A percentile compares a stretch with the other conserved stretches of the same genome.
Conservation (phyloP, 176 grass and related monocot species). For the Tuctoria greenei region DNA sequence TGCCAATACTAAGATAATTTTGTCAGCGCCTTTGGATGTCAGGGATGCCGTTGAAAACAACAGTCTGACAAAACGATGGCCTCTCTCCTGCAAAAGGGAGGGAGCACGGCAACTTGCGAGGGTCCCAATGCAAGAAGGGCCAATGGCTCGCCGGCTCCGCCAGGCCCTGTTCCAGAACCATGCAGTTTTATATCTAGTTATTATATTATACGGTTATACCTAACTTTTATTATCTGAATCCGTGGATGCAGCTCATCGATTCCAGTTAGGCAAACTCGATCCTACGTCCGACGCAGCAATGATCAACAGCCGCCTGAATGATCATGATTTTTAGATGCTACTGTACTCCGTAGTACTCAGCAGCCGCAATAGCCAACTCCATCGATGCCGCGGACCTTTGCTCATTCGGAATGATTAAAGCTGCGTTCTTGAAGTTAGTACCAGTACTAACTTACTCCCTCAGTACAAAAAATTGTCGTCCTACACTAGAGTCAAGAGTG, state of each 20-base stretch:
- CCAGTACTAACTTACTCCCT: too few species aligned
- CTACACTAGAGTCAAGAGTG: too few species aligned
- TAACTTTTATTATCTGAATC: slow-evolving; percentile 3
- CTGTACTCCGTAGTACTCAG: too few species aligned
- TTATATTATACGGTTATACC: too few species aligned
- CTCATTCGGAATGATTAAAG: slow-evolving; percentile 31
- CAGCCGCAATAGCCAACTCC: too few species aligned
- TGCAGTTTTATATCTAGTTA: background rate
- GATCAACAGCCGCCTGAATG: slow-evolving; percentile 28
- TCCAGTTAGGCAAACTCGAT: slow-evolving; percentile 33
- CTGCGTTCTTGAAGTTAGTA: too few species aligned
- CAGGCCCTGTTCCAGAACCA: slow-evolving; percentile 1
- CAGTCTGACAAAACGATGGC: too few species aligned
- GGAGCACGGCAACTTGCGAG: background rate
- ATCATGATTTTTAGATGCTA: slow-evolving; percentile 31
- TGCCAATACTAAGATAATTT: too few species aligned
- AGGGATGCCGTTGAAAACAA: too few species aligned
- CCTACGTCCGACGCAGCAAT: slow-evolving; percentile 21
- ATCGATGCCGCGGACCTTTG: background rate
- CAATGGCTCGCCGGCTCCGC: background rate
- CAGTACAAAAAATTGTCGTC: too few species aligned
- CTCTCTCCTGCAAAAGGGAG: too few species aligned
- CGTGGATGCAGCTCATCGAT: background rate
- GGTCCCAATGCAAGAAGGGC: background rate
- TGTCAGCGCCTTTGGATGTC: too few species aligned